A percentile compares a stretch with the other conserved stretches of the same genome.
Conservation (phyloP, 164 flowering plant species). For the Nelumbo lutea region DNA sequence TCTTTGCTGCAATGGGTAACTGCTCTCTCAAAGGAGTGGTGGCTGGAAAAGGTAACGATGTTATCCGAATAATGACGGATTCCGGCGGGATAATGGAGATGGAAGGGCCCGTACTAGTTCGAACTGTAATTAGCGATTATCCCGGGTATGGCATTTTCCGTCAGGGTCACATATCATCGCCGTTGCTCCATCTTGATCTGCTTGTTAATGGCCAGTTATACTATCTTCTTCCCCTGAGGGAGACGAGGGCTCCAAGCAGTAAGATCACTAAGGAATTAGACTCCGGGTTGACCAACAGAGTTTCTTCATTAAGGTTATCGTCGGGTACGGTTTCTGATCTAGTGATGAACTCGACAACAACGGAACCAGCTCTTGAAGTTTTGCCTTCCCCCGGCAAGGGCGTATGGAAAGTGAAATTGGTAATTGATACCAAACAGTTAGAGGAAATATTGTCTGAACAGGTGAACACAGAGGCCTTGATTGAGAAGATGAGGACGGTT, state of each 20-base stretch:
- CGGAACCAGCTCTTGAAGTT: conserved; percentile 36
- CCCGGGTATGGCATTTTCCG: conserved; percentile 51
- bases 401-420: conserved; percentile 67
- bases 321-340: conserved; percentile 11
- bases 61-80: conserved; percentile 36
- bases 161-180: conserved; percentile 24
- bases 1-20: too few species aligned
- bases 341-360: conserved; percentile 12
- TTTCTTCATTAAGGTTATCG: conserved; percentile 21
- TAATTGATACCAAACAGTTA: conserved; percentile 45
- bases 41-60: conserved; percentile 9
- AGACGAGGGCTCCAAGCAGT: neutral
- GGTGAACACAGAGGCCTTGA: conserved; percentile 55
- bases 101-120: conserved; percentile 32
- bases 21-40: conserved; percentile 42
- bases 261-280: neutral
- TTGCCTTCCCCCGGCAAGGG: conserved; percentile 43
- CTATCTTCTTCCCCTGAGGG: conserved; percentile 43
- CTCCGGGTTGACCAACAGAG: neutral
- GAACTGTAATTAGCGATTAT: conserved; percentile 24
- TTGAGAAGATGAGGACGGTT: conserved; percentile 56
- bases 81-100: conserved; percentile 39
- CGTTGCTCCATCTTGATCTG: conserved; percentile 26
- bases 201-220: conserved; percentile 36
- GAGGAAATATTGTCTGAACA: conserved; percentile 58